Base-by-base conservation (phyloP, 306 rosid genomes). In the Prosopis cineraria region DNA sequence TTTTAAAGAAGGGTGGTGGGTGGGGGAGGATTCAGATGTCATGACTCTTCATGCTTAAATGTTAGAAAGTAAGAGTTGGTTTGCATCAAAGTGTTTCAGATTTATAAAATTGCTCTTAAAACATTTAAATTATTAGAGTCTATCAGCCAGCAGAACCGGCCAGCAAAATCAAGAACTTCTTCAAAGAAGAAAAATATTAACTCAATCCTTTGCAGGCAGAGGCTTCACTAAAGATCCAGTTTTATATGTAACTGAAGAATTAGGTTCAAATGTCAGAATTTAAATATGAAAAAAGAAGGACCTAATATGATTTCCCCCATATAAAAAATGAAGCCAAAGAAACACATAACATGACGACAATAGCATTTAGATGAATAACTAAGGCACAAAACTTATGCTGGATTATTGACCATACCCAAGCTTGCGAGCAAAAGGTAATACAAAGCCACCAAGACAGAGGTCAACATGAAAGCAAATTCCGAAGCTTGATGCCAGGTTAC, bases 401-500 rank as follows among this genome's bases (percentile, higher is more conserved):
- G 10, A 34, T 19, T 34, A 13, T 37, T 16, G 63, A 59, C 69
- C 76, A 75, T 92, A 94, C 98, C 98, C 97, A 83, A 94, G 98
- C 77, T 89, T 90, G 34, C 88, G 88, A 74, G 98, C 95, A 60
- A 94, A 94, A 29, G 98, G 98, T 58, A 94, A 86, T 41, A 94
- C 97, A 80, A 94, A 92, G 64, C 98, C 97, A 17, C 97, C 98
- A 79, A 94, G 98, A 84, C 98, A 94, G 47, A 89, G 93, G 80
- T 94, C 98, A 67, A 94, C 97, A 62, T 94, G 98, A 62, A 94
- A 91, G 84, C 98, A 94, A 72, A 94, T 85, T 63, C 91, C 90
- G 62, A 50, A 89, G 80, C 86, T 86, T 83, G 92, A 88, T 66
- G 98, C 98, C 80, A 94, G 82, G 73, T 83, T 87, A 80, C 97